Percentiles rank a stretch among this genome's conserved stretches.
Conservation (phyloP, 345 rosid species). For the Ricinus communis region DNA sequence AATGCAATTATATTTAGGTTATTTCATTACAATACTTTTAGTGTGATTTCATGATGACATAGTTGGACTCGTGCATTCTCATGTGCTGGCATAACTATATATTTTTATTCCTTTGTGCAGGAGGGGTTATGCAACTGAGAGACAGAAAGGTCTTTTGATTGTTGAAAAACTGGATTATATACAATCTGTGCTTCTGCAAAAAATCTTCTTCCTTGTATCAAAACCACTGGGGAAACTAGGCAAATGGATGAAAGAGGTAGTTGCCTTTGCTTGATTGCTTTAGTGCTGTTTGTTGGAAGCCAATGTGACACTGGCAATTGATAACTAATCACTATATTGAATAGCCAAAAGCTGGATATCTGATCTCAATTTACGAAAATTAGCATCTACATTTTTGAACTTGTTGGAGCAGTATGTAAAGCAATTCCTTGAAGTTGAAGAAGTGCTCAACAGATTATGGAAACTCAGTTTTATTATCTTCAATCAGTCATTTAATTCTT, state of each 20-base stretch:
- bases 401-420: background rate
- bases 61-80: background rate
- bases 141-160: constrained; percentile 78
- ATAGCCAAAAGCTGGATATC: background rate
- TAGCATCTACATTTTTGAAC: background rate
- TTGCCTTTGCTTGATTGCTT: constrained; percentile 15
- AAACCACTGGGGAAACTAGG: constrained; percentile 78
- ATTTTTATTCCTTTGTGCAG: too few relatives aligned
- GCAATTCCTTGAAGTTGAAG: background rate
- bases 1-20: constrained; percentile 91
- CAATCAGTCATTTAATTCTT: background rate
- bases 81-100: too few relatives aligned
- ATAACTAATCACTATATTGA: background rate
- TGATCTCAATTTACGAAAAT: background rate
- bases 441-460: background rate
- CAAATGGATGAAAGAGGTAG: constrained; percentile 68
- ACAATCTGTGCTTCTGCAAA: constrained; percentile 75
- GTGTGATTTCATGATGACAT: background rate
- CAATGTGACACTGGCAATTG: background rate
- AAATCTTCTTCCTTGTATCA: constrained; percentile 58
- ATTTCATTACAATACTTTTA: background rate
- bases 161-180: constrained; percentile 90
- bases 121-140: constrained; percentile 94
- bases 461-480: background rate
- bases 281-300: background rate